Conservation (phyloP, 2,329 filamentous ascomycete species). For the Ophiostoma sp. region DNA sequence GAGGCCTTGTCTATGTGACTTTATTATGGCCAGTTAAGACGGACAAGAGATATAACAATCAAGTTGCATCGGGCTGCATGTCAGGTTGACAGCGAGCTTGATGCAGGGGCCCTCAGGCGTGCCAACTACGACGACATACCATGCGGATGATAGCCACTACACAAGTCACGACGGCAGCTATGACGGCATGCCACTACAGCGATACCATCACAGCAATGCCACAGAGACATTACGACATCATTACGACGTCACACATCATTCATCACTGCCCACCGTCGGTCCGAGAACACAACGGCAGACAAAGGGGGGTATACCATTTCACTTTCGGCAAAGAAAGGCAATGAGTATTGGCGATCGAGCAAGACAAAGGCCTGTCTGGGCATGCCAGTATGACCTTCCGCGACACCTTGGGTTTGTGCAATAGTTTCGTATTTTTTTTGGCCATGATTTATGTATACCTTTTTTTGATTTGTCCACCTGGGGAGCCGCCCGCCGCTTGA, state of each 20-base stretch:
- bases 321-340: conserved; percentile 33
- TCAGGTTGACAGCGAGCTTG: neutral
- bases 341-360: conserved; percentile 78
- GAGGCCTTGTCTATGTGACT: too few species aligned
- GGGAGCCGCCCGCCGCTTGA: neutral
- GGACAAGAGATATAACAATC: too few species aligned
- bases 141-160: neutral
- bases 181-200: neutral
- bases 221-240: neutral
- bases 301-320: conserved; percentile 10
- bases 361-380: conserved; percentile 54
- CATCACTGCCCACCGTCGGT: neutral
- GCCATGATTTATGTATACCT: neutral
- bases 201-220: neutral
- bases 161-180: neutral
- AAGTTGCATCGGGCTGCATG: too few species aligned
- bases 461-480: conserved; percentile 14
- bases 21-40: too few species aligned
- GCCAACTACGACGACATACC: neutral
- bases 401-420: conserved; percentile 72
- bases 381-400: conserved; percentile 58
- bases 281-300: conserved; percentile 17
- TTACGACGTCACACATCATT: neutral
- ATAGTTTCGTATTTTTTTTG: conserved; percentile 33
- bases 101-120: neutral